Evolutionary conservation across 305 asterid species (phyloP).

Genomic region (Ajuga reptans): DNA sequence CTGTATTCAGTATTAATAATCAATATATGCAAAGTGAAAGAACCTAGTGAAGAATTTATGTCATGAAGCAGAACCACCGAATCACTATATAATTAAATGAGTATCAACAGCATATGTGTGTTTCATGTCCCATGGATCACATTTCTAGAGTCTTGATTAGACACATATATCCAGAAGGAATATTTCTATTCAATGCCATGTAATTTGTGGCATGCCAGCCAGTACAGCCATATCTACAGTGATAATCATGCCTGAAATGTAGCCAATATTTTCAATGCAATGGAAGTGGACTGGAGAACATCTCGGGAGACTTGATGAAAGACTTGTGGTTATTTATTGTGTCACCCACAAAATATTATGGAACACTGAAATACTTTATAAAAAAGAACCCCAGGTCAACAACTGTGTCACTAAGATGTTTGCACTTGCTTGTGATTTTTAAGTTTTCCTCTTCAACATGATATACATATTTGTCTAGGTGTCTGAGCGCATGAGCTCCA

Average conservation of each 20-base stretch:
- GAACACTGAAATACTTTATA: not conserved
- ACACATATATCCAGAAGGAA: not conserved
- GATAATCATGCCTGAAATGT: not conserved
- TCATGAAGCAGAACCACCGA: not conserved
- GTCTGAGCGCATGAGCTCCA: not conserved
- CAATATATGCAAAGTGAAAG: not conserved
- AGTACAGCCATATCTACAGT: not conserved
- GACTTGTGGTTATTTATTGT: not conserved
- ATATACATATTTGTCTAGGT: not conserved
- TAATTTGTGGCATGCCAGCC: not conserved
- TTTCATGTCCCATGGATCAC: not conserved
- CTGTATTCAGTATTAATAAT: conserved; percentile 29
- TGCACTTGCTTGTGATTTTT: not conserved
- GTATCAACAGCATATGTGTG: not conserved
- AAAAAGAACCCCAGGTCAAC: not conserved
- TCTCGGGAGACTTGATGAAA: not conserved
- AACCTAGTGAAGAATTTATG: conserved; percentile 7
- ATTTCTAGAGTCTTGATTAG: too few relatives aligned
- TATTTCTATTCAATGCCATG: not conserved
- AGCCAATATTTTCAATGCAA: not conserved
- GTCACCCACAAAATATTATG: not conserved
- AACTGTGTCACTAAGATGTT: not conserved
- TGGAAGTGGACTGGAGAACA: not conserved
- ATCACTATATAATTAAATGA: not conserved
- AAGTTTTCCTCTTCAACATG: not conserved